Base-by-base conservation (phyloP, 2,329 filamentous ascomycete genomes). In the Fusarium goolgardi region DNA sequence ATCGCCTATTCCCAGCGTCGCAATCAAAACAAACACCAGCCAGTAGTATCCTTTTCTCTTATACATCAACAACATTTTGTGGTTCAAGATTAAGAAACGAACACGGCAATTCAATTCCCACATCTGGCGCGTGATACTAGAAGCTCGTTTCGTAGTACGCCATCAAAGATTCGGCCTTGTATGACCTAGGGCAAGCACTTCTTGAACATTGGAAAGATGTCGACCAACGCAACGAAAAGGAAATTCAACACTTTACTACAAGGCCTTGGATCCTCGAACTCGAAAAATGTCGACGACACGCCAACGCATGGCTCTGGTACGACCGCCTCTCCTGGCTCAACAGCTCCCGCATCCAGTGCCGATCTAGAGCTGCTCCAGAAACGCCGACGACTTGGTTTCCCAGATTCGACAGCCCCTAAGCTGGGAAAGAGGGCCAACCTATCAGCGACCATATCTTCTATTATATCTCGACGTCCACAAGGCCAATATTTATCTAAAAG, bases 231-330 rank as follows among this genome's bases (percentile, higher is more conserved):
- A 25, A 92, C 90, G n/a, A 95, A 94, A 81, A 86, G 92, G 72
- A 94, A 94, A 79, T 94, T 94, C 81, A 91, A 94, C 78, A 86
- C 86, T 73, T 84, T 94, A 18, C 83, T 94, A 29, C 91, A 93
- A 75, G 83, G 87, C 69, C 84, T 90, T 71, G 86, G 86, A 73
- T 86, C 81, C 40, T 70, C 77, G 5, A 69, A 69, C n/a, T 29
- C 67, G n/a, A 69, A 32, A 65, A 53, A 62, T 25, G 37, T 37
- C 18, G 55, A 71, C n/a, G 31, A 59, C 16, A 21, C 49, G 5
- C 20, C 32, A 32, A 6, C 49, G 12, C 51, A 44, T 43, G 61
- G 60, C n/a, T 31, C 58, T 35, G 46, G 57, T 44, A 58, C 59
- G 12, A 59, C 61, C 6, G 45, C 45, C 40, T 68, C 69, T 20